Base-by-base conservation (phyloP, 2,329 filamentous ascomycete genomes). In the Fusarium goolgardi region DNA sequence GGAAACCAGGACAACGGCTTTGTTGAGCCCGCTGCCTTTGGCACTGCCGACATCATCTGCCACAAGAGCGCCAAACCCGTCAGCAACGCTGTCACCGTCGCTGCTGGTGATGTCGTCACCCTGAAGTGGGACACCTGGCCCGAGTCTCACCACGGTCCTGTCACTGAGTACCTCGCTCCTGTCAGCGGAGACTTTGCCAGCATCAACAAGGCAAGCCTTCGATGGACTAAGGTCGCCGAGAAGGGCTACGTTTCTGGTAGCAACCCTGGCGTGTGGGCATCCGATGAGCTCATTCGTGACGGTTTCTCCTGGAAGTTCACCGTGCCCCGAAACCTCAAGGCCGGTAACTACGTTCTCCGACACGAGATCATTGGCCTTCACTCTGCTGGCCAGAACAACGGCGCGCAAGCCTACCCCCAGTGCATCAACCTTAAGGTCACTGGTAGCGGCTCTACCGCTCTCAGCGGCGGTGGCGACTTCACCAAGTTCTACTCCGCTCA, bases 71-170 rank as follows among this genome's bases (percentile, higher is more conserved):
- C 80, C 21, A 79, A 72, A 16, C 78, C 81, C 27, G 82, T 78
- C 12, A 61, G 75, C 39, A 76, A 78, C 55, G 78, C 78, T 20
- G 78, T 81, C 34, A 71, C 72, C 4, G 84, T 90, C 37, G 80
- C 82, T n/a, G 90, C 89, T 16, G 90, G 90, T 64, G 81, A 81
- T 66, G 81, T 81, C 11, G 75, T 91, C 69, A 80, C 85, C 60
- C 78, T 91, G 35, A 82, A 86, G 71, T 91, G 89, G 90, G 86
- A 82, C 59, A 80, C 80, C 18, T 92, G 90, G 90, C 89, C 89
- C n/a, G 81, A 84, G 12, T 84, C 82, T 55, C 84, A 92, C 79
- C 82, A 88, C 67, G 87, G 87, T 3, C 87, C 87, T 20, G 82
- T 89, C 69, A 82, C 89, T 68, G 84, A 84, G 74, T 89, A 89